Evolutionary conservation across 2,329 filamentous ascomycete species (phyloP), one percentile per base, ranked within the genome.

Genomic region (Apiospora malaysiana): DNA sequence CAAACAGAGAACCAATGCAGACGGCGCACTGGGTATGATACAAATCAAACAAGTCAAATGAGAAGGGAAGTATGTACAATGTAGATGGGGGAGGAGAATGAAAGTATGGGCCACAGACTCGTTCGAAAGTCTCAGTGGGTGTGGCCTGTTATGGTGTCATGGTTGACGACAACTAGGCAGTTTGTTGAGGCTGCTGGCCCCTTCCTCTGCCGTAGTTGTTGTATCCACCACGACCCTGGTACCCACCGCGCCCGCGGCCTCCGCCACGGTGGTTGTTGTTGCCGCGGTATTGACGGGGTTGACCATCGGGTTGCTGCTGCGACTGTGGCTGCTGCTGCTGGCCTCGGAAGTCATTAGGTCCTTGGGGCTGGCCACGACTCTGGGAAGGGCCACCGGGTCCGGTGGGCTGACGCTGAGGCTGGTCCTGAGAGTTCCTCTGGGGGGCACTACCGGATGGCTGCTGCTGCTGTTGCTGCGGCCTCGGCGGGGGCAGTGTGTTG

Each of bases 401-500:
- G 42, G 70, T 71, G 16, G 68, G 72, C 65, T 74, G 73, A n/a
- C 71, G 72, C 49, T 75, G 76, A 37, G 68, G 72, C 45, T 74
- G 80, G 37, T 72, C 74, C 71, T 79, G 79, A 71, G 79, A 77
- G 32, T 76, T 75, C n/a, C 47, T 56, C 56, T 71, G 69, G 56
- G 70, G 76, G 79, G 75, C 70, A 56, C 69, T 73, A 21, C 40
- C 8, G 10, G 67, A 32, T 10, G 49, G 3, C 21, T 56, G 49
- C 49, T 43, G 49, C 74, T 74, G 80, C 23, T 76, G 32, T 6
- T 14, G 42, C 14, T 45, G 76, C 73, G 76, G 45, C 47, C 74
- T 76, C n/a, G 75, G 70, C 59, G 74, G 71, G 9, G 76, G 70
- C 16, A 69, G 68, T 74, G 85, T 88, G 66, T 88, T 88, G 74